A percentile compares a stretch with the other conserved stretches of the same genome.
Evolutionary conservation across 2,329 filamentous ascomycete genomes (phyloP).

Genomic region (Fusarium pseudocircinatum): DNA sequence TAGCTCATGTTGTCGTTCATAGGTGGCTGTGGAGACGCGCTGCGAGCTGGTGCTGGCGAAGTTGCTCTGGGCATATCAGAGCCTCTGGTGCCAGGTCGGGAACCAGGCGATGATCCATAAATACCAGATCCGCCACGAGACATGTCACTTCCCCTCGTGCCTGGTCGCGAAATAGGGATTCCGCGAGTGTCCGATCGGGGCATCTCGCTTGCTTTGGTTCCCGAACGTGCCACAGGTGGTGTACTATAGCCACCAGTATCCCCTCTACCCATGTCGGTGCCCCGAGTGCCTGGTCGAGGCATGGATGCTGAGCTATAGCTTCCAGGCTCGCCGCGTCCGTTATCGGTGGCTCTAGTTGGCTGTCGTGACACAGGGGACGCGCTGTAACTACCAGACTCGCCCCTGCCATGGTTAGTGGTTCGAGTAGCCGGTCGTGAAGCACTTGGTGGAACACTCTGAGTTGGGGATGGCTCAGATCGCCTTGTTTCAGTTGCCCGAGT

Average conservation of each 20-base stretch:
- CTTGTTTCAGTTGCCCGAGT: conserved; percentile 30
- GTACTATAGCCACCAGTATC: conserved; percentile 44
- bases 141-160: conserved; percentile 49
- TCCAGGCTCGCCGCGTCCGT: conserved; percentile 43
- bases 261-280: conserved; percentile 34
- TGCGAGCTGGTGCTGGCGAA: conserved; percentile 75
- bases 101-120: conserved; percentile 52
- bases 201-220: conserved; percentile 38
- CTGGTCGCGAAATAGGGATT: conserved; percentile 55
- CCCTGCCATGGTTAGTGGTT: conserved; percentile 24
- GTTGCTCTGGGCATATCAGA: conserved; percentile 67
- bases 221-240: conserved; percentile 36
- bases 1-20: conserved; percentile 55
- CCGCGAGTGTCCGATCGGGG: conserved; percentile 33
- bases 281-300: conserved; percentile 36
- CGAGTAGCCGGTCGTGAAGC: conserved; percentile 28
- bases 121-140: conserved; percentile 41
- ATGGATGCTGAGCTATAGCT: conserved; percentile 38
- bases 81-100: conserved; percentile 68
- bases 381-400: conserved; percentile 39
- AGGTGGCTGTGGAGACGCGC: conserved; percentile 69
- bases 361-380: conserved; percentile 54
- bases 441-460: conserved; percentile 25
- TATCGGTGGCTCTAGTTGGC: conserved; percentile 27
- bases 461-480: conserved; percentile 26